Conservation (phyloP, 2,329 filamentous ascomycete genomes). For the Exophiala phaeomuriformis region DNA sequence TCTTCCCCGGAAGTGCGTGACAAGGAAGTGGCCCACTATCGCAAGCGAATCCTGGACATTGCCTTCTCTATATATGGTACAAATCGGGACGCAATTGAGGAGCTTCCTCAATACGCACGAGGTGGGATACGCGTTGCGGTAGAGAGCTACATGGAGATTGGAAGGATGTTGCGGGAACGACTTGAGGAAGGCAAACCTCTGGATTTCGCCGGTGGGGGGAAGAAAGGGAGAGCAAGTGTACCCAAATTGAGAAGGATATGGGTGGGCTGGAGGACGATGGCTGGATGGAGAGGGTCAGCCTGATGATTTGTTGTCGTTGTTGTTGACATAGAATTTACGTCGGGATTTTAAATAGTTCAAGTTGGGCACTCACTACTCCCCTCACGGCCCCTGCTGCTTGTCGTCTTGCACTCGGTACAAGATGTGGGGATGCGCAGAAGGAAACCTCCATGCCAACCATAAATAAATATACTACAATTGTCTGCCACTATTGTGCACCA, state of each 20-base stretch:
- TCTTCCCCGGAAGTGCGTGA: slow-evolving; percentile 22
- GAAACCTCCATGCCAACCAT: neutral
- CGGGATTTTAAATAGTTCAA: neutral
- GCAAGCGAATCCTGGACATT: slow-evolving; percentile 49
- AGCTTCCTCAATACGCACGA: slow-evolving; percentile 53
- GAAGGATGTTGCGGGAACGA: slow-evolving; percentile 39
- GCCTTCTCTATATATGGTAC: slow-evolving; percentile 55
- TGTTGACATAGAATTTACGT: neutral
- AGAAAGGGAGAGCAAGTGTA: slow-evolving; percentile 36
- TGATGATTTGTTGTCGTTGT: slow-evolving; percentile 7
- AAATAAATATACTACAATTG: too few relatives aligned
- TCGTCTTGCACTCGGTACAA: neutral
- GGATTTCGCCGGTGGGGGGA: slow-evolving; percentile 25
- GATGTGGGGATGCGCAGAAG: neutral
- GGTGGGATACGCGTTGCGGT: slow-evolving; percentile 62
- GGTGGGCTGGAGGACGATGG: slow-evolving; percentile 54
- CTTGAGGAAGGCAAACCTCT: slow-evolving; percentile 18
- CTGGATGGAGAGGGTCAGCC: slow-evolving; percentile 21
- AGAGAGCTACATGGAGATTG: slow-evolving; percentile 71
- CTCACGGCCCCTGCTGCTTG: neutral
- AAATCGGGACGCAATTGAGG: slow-evolving; percentile 52
- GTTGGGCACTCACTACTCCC: neutral
- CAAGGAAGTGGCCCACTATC: slow-evolving; percentile 32
- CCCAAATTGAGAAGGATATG: slow-evolving; percentile 43
- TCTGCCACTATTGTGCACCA: neutral